Evolutionary conservation across 78 protist genomes (phyloP).

Genomic region (Carpediemonas membranifera): DNA sequence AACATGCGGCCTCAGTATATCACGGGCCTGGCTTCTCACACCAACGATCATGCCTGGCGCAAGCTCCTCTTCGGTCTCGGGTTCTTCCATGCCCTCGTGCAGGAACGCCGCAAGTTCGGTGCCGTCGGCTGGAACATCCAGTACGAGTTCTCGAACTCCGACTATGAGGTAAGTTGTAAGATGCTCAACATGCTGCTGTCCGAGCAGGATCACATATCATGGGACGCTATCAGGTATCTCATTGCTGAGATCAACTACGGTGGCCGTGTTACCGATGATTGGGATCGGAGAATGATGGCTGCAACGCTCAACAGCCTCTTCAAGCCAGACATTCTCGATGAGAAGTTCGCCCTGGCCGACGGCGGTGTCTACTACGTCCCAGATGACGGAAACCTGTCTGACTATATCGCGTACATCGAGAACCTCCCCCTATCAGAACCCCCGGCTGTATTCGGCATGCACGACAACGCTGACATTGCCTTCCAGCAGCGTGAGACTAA

Average conservation of each 20-base stretch:
- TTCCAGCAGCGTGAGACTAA: conserved; percentile 35
- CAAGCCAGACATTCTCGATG: neutral
- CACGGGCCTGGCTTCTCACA: neutral
- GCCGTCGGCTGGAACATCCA: conserved; percentile 53
- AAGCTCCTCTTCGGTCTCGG: conserved; percentile 39
- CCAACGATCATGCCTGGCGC: conserved; percentile 1
- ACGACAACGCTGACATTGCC: conserved; percentile 47
- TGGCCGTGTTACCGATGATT: conserved; percentile 63
- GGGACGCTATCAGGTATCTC: conserved; percentile 57
- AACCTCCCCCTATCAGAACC: neutral
- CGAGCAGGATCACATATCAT: conserved; percentile 16
- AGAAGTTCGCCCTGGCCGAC: neutral
- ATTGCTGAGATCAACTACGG: conserved; percentile 67
- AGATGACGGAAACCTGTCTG: neutral
- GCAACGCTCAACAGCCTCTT: conserved; percentile 3
- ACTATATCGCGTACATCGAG: neutral
- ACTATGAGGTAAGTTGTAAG: conserved; percentile 30
- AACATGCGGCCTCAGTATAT: neutral
- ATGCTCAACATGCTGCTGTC: neutral
- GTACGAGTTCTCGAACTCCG: conserved; percentile 56
- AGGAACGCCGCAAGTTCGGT: conserved; percentile 52
- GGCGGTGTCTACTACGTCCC: neutral
- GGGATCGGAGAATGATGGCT: conserved; percentile 43
- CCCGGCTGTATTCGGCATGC: conserved; percentile 46
- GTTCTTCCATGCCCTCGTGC: conserved; percentile 55